These are phyloP conservation scores for Ogataea salicorniae DNA, from an alignment of 805 yeast species.

Conservation along the genomic window DNA sequence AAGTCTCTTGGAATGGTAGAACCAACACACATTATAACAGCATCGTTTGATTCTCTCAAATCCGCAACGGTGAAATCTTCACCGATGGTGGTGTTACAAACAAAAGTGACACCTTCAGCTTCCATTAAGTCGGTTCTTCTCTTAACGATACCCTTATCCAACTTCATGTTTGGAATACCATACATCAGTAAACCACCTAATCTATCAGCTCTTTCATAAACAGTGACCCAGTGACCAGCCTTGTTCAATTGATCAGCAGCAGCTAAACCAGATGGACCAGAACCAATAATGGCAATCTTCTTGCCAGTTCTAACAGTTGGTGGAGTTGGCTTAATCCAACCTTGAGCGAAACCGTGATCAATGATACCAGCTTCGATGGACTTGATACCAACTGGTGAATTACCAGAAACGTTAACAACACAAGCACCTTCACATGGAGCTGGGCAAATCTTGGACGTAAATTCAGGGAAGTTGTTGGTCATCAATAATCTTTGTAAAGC, in stretches of 20 bases:
- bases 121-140: conserved; percentile 87
- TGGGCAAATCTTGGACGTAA: conserved; percentile 97
- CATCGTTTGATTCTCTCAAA: conserved; percentile 62
- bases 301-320: conserved; percentile 82
- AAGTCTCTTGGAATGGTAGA: conserved; percentile 95
- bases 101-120: conserved; percentile 83
- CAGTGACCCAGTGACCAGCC: conserved; percentile 91
- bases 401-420: conserved; percentile 77
- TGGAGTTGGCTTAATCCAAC: conserved; percentile 87
- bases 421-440: conserved; percentile 99
- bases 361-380: conserved; percentile 94
- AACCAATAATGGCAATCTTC: conserved; percentile 81
- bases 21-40: conserved; percentile 89
- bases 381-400: conserved; percentile 94
- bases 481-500: conserved; percentile 87
- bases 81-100: conserved; percentile 76
- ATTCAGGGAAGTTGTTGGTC: conserved; percentile 98
- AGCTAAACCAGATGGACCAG: conserved; percentile 97
- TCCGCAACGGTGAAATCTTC: conserved; percentile 72
- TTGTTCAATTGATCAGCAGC: conserved; percentile 95
- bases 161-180: conserved; percentile 98
- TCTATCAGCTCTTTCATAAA: conserved; percentile 90
- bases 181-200: conserved; percentile 97
- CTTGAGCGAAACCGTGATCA: conserved; percentile 93
- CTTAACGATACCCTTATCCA: conserved; percentile 88